phyloP scores from a whole-genome alignment of 2,329 filamentous ascomycete species.

The Aureobasidium uvarum region DNA sequence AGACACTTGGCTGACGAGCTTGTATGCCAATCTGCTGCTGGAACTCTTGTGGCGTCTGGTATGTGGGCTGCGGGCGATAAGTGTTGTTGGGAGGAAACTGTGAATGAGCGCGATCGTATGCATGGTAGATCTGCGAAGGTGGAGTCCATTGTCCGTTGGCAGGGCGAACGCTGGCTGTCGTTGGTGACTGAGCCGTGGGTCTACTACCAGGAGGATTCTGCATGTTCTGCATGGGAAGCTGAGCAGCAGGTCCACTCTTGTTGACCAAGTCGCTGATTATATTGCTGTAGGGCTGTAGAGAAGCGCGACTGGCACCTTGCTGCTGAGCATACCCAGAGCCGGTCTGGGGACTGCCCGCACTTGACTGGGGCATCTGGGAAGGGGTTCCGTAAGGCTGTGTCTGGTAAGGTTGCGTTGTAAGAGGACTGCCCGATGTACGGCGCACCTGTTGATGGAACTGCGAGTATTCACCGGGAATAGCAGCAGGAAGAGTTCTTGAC shows the following conservation, averaged over 20 bases:
- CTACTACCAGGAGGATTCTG: not conserved
- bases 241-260: not conserved
- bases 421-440: conserved; percentile 29
- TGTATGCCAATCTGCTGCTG: conserved; percentile 42
- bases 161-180: conserved; percentile 30
- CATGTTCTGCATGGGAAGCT: not conserved
- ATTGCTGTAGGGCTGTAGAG: not conserved
- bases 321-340: not conserved
- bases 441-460: conserved; percentile 35
- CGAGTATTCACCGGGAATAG: conserved; percentile 40
- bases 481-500: conserved; percentile 38
- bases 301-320: not conserved
- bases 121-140: conserved; percentile 35
- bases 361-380: not conserved
- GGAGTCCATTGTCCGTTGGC: conserved; percentile 37
- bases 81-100: not conserved
- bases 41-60: conserved; percentile 48
- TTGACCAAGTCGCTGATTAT: not conserved
- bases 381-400: conserved; percentile 18
- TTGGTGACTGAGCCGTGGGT: conserved; percentile 27
- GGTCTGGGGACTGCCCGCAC: conserved; percentile 11
- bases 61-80: conserved; percentile 37
- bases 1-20: conserved; percentile 35
- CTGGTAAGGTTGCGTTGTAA: conserved; percentile 22
- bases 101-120: conserved; percentile 21